These are phyloP conservation scores for Penicillium herquei DNA, from an alignment of 495 filamentous ascomycete species.

Conservation along the genomic window DNA sequence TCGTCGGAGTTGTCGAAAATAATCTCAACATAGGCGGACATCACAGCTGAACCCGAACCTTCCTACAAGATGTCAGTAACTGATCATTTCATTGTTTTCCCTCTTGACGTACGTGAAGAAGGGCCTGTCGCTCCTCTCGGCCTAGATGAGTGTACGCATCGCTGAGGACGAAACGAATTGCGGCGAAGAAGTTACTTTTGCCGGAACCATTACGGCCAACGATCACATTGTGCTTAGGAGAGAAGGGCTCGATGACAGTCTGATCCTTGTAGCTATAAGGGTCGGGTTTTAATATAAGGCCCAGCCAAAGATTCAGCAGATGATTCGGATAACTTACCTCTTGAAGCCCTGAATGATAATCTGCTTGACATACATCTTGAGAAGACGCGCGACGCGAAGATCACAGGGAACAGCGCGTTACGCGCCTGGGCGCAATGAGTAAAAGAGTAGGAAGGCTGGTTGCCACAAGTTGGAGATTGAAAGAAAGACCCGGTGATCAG, in stretches of 20 bases:
- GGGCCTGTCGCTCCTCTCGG: constrained; percentile 90
- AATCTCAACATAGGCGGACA: constrained; percentile 98
- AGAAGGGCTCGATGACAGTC: constrained; percentile 97
- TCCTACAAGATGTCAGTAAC: constrained; percentile 53
- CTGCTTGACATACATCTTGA: constrained; percentile 96
- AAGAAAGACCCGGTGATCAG: neutral
- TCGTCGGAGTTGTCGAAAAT: constrained; percentile 98
- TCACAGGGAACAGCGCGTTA: constrained; percentile 36
- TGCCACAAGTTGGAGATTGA: neutral
- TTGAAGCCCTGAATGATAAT: constrained; percentile 99
- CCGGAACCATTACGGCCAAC: constrained; percentile 98
- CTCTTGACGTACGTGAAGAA: constrained; percentile 66
- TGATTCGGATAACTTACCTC: constrained; percentile 57
- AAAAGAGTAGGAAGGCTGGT: constrained; percentile 5
- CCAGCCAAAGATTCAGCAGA: too few relatives aligned
- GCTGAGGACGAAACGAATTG: constrained; percentile 96
- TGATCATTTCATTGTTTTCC: neutral
- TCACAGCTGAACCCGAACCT: constrained; percentile 94
- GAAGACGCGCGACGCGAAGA: constrained; percentile 34
- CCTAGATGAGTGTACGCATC: constrained; percentile 97
- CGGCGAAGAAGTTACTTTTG: constrained; percentile 99
- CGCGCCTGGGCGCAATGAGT: constrained; percentile 26
- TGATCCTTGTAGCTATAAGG: constrained; percentile 95
- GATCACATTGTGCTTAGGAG: constrained; percentile 96
- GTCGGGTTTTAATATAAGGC: neutral